Base-by-base conservation (phyloP, 192 early-diverging fungal genomes). In the Podila minutissima region DNA sequence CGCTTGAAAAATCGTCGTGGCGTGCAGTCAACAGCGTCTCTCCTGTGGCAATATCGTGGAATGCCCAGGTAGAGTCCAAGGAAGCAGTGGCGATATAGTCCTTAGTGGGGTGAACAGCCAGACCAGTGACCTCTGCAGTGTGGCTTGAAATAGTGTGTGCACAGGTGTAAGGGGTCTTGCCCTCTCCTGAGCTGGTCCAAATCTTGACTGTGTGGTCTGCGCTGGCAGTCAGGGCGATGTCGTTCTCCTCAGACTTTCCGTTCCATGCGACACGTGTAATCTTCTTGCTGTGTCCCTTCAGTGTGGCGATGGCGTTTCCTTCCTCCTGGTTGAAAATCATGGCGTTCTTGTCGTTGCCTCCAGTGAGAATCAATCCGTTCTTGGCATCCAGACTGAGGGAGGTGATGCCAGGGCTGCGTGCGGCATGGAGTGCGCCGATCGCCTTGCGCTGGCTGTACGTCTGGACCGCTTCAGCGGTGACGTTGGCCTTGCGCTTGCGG, bases 271-370 rank as follows among this genome's bases (percentile, higher is more conserved):
- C 94, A 35, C 86, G 72, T 1, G 90, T 93, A 46, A 98, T 86
- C 67, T 90, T 91, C 75, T 96, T 95, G 15, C 89, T 93, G 72
- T 95, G 94, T n/a, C 95, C 95, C 72, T 95, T 94, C 74, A 94
- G 78, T 4, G 86, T 88, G 6, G 87, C 89, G 26, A 94, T 72
- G 0, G 91, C 88, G 74, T 92, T 91, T 55, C 89, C 90, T 55
- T 87, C 84, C 3, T 74, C 62, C 82, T 87, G 86, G 82, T 93
- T 88, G 59, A 93, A 93, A 33, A 97, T 83, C 62, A 90, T 77
- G 19, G 91, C 92, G 50, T 93, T 89, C 81, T 95, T 94, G 71
- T 95, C 94, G 32, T 88, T 84, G 15, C 93, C 95, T 64, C 91
- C 96, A 0, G 95, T 94, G 66, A 97, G 79, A 48, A 94, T 83